Conservation (phyloP, 108 stramenopile genomes). For the Ochromonas danica region DNA sequence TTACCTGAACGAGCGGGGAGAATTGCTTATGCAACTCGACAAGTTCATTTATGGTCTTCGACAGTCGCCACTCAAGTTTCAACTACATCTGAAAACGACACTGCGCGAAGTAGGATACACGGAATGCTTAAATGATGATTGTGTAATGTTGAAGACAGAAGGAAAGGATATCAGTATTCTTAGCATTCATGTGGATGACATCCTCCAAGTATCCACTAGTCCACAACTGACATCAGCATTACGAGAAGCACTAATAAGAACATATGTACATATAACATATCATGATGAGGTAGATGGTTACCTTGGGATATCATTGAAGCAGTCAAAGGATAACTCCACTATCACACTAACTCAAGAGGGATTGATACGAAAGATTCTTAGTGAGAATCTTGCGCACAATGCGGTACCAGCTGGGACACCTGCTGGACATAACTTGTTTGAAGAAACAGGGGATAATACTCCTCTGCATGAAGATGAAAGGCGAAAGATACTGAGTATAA, state of each 20-base stretch:
- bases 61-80: constrained; percentile 5
- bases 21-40: constrained; percentile 1
- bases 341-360: neutral
- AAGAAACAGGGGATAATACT: neutral
- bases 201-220: neutral
- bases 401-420: neutral
- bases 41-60: constrained; percentile 21
- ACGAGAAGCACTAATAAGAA: neutral
- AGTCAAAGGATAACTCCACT: neutral
- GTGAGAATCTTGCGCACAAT: neutral
- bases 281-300: neutral
- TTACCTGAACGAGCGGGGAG: neutral
- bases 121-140: constrained; percentile 12
- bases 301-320: neutral
- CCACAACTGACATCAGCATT: neutral
- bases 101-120: neutral
- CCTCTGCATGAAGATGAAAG: neutral
- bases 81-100: neutral
- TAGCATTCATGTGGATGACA: constrained; percentile 3
- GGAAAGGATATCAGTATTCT: neutral
- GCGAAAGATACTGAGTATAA: constrained; percentile 1
- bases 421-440: constrained; percentile 19
- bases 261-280: neutral
- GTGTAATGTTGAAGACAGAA: neutral
- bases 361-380: neutral